phyloP scores from a whole-genome alignment of 2,329 filamentous ascomycete species.

The Sclerotinia nivalis region DNA sequence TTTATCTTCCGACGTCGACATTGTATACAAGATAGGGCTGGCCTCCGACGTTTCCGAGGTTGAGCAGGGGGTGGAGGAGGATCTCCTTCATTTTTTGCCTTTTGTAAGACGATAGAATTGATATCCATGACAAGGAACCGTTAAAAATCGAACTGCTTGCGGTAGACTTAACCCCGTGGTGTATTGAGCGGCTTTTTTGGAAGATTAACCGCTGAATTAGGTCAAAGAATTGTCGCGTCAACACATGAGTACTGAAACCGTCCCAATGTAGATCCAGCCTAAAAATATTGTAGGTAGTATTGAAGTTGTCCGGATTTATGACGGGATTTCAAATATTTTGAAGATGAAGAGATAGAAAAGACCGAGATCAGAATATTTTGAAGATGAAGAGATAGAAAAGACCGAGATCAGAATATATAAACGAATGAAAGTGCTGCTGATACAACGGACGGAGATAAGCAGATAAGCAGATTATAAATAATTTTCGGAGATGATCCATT shows the following conservation, averaged over 20 bases:
- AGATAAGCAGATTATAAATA: constrained; percentile 14
- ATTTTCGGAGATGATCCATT: constrained; percentile 1
- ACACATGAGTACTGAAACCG: not conserved
- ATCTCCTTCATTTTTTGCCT: not conserved
- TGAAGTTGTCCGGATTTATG: constrained; percentile 8
- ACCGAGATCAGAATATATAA: not conserved
- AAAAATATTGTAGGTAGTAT: not conserved
- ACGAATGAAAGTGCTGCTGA: not conserved
- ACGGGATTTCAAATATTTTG: not conserved
- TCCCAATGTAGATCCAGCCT: not conserved
- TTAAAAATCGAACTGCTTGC: not conserved
- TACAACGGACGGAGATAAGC: constrained; percentile 4
- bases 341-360: not conserved
- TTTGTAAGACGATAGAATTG: constrained; percentile 21
- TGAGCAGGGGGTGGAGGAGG: constrained; percentile 14
- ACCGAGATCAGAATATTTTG: not conserved
- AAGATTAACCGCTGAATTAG: not conserved
- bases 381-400: not conserved
- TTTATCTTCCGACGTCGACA: constrained; percentile 42
- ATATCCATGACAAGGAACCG: constrained; percentile 14
- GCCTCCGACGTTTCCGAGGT: constrained; percentile 36
- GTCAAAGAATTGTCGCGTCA: not conserved
- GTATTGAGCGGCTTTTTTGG: not conserved
- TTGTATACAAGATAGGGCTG: constrained; percentile 46
- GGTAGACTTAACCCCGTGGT: not conserved